Conservation (phyloP, 2,329 filamentous ascomycete species). For the Ophiobolus disseminans region DNA sequence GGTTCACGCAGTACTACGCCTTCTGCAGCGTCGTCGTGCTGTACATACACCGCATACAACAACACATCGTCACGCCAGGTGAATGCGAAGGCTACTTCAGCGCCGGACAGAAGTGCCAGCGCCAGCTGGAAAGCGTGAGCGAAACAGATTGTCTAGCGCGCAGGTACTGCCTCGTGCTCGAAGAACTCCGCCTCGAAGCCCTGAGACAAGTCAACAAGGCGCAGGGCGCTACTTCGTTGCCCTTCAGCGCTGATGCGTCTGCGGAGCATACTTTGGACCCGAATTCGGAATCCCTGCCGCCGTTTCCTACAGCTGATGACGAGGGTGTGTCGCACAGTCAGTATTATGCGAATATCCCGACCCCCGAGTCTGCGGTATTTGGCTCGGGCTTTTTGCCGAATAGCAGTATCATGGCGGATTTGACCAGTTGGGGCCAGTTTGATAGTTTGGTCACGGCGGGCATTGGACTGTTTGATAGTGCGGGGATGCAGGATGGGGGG, state of each 20-base stretch:
- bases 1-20: constrained; percentile 62
- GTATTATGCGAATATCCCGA: constrained; percentile 33
- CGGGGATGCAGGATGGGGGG: constrained; percentile 23
- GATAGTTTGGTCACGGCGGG: constrained; percentile 47
- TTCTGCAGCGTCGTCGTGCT: constrained; percentile 63
- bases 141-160: constrained; percentile 46
- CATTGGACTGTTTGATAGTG: constrained; percentile 40
- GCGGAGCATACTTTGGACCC: background rate
- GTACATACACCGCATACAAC: constrained; percentile 63
- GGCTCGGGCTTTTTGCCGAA: constrained; percentile 27
- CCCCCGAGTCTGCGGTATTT: constrained; percentile 38
- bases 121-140: constrained; percentile 38
- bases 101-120: constrained; percentile 52
- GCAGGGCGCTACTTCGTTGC: background rate
- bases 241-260: background rate
- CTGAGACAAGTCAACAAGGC: constrained; percentile 28
- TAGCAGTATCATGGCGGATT: constrained; percentile 41
- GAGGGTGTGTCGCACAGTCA: background rate
- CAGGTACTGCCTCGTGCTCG: constrained; percentile 61
- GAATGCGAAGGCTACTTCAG: constrained; percentile 57
- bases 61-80: constrained; percentile 54
- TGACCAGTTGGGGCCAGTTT: constrained; percentile 49
- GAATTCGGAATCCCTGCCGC: background rate
- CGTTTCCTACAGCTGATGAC: background rate
- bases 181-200: constrained; percentile 58